phyloP scores from a whole-genome alignment of 1,284 basidiomycete genomes.

The Cryptococcus neoformans region DNA sequence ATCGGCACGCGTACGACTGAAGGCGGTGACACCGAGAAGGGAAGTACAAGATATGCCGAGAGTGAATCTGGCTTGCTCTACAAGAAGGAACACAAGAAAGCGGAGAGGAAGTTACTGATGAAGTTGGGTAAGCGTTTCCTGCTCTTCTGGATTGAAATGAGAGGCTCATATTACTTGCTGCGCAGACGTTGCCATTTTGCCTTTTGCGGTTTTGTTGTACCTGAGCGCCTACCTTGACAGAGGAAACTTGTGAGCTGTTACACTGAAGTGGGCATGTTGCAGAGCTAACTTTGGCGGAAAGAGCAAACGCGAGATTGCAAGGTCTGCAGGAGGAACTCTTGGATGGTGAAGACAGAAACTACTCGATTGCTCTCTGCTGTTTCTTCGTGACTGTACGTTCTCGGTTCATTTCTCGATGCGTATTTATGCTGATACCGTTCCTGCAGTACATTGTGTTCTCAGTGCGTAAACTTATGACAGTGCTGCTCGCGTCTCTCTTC shows the following conservation, averaged over 20 bases:
- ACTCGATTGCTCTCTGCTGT: conserved; percentile 45
- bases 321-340: conserved; percentile 45
- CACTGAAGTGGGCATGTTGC: neutral
- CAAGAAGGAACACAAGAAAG: conserved; percentile 22
- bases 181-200: neutral
- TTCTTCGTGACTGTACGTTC: conserved; percentile 43
- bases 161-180: conserved; percentile 7
- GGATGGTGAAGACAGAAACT: conserved; percentile 39
- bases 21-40: conserved; percentile 13
- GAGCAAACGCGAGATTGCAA: conserved; percentile 44
- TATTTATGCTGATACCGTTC: neutral
- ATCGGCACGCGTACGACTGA: conserved; percentile 1
- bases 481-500: too few relatives aligned
- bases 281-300: conserved; percentile 1
- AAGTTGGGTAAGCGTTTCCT: neutral
- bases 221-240: conserved; percentile 51
- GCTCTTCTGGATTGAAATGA: too few relatives aligned
- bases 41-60: conserved; percentile 25
- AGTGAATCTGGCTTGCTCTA: conserved; percentile 31
- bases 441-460: conserved; percentile 41
- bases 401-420: neutral
- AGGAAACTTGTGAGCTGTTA: conserved; percentile 37
- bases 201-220: conserved; percentile 33
- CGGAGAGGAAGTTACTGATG: conserved; percentile 1
- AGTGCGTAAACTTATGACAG: conserved; percentile 5